Percentiles rank a stretch among this genome's conserved stretches.
Evolutionary conservation across 257 asterid species (phyloP).

Genomic region (Capsicum pubescens): DNA sequence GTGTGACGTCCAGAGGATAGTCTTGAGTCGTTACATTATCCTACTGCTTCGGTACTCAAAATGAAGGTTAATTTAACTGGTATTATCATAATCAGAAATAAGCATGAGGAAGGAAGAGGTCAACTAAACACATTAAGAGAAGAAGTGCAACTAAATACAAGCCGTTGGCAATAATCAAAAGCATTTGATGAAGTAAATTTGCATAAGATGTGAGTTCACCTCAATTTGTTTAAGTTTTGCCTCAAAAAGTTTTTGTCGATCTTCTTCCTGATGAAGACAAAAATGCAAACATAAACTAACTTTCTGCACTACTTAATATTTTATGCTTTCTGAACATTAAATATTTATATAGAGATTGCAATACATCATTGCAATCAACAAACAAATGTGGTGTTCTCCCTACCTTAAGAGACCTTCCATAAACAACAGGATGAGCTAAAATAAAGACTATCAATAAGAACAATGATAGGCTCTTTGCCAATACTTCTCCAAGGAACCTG

Average conservation of each 20-base stretch:
- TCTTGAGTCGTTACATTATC: background rate
- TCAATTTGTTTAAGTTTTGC: slow-evolving; percentile 97
- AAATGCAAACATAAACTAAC: slow-evolving; percentile 28
- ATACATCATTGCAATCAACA: slow-evolving; percentile 24
- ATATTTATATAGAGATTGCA: background rate
- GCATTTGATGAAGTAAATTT: background rate
- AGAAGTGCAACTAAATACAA: background rate
- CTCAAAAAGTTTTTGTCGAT: slow-evolving; percentile 82
- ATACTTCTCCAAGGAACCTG: slow-evolving; percentile 99
- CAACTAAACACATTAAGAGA: background rate
- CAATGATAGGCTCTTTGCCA: slow-evolving; percentile 99
- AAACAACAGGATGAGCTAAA: slow-evolving; percentile 84
- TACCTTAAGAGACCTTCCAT: slow-evolving; percentile 83
- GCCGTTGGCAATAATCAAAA: background rate
- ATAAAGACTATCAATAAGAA: slow-evolving; percentile 92
- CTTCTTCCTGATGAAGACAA: slow-evolving; percentile 72
- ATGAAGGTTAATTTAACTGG: background rate
- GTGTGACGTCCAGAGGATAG: too few relatives aligned
- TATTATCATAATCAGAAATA: background rate
- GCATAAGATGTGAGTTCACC: slow-evolving; percentile 50
- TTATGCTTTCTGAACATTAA: slow-evolving; percentile 21
- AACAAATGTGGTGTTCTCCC: slow-evolving; percentile 17
- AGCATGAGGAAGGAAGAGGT: background rate
- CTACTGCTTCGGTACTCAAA: background rate
- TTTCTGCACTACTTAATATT: background rate